A percentile compares a stretch with the other conserved stretches of the same genome.
phyloP scores from a whole-genome alignment of 208 protist genomes.

The Sergeia podlipaevii region DNA sequence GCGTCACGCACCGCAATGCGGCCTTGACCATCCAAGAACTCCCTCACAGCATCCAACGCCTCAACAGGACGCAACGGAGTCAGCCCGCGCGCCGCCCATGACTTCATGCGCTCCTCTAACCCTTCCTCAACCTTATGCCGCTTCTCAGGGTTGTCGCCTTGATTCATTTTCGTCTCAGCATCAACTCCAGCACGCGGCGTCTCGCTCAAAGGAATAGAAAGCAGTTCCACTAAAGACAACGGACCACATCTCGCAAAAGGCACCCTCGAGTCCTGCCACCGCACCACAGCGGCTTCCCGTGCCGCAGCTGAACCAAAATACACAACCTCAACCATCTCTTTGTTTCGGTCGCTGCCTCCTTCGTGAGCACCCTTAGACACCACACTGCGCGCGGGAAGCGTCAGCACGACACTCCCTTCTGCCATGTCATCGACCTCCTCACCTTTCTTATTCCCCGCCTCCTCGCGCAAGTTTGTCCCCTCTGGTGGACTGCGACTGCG shows the following conservation, averaged over 20 bases:
- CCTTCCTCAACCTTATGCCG: too few species aligned
- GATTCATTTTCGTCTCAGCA: background rate
- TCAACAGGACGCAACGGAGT: constrained; percentile 14
- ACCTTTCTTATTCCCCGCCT: too few species aligned
- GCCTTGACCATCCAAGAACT: constrained; percentile 27
- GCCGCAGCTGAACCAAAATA: background rate
- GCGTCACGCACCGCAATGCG: constrained; percentile 27
- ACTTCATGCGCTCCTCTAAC: background rate
- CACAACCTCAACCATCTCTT: too few species aligned
- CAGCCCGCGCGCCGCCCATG: constrained; percentile 5
- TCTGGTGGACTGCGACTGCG: too few species aligned
- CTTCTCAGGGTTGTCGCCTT: too few species aligned
- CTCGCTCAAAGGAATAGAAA: background rate
- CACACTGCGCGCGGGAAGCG: too few species aligned
- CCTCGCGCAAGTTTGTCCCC: too few species aligned
- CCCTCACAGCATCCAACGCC: constrained; percentile 11
- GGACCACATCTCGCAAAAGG: constrained; percentile 9
- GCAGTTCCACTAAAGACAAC: background rate
- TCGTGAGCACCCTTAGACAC: background rate
- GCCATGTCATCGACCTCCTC: too few species aligned
- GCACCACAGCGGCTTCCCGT: background rate
- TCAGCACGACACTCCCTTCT: too few species aligned
- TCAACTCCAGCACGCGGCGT: background rate
- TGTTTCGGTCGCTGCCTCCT: background rate
- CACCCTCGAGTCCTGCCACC: background rate